Conservation (phyloP, 352 stramenopile genomes). For the Phytopythium ostracodes region DNA sequence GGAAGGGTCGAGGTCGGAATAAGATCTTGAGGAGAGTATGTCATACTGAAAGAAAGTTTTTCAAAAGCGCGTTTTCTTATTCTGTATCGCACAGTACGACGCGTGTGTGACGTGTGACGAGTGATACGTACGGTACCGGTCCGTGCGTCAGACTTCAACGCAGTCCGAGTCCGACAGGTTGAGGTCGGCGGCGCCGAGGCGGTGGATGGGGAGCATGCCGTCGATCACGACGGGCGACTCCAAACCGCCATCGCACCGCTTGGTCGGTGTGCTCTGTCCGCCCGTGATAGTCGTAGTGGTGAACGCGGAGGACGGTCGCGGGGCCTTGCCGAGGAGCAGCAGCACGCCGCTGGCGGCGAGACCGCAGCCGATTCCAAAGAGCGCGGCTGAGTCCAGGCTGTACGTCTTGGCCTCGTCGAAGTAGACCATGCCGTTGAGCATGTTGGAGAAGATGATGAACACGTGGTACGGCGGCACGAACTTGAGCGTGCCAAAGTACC, state of each 20-base stretch:
- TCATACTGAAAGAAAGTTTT: neutral
- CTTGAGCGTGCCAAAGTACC: conserved; percentile 40
- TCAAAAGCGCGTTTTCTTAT: neutral
- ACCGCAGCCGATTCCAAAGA: conserved; percentile 24
- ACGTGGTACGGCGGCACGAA: conserved; percentile 40
- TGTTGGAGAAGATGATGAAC: conserved; percentile 44
- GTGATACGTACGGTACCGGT: neutral
- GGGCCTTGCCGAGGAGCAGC: conserved; percentile 27
- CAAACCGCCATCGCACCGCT: neutral
- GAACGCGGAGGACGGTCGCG: neutral
- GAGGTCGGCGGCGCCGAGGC: neutral
- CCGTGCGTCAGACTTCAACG: conserved; percentile 1
- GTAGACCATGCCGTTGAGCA: conserved; percentile 37
- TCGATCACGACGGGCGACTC: neutral
- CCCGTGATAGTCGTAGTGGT: neutral
- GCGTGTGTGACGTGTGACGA: neutral
- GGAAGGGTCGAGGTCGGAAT: neutral
- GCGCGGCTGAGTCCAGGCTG: conserved; percentile 11
- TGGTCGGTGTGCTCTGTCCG: neutral
- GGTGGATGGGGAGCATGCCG: conserved; percentile 3
- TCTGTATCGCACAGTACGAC: neutral
- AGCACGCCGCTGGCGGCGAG: conserved; percentile 30
- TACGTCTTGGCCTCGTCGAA: conserved; percentile 31
- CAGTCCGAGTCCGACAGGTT: conserved; percentile 3
- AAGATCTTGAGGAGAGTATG: neutral